Percentiles rank a stretch among this genome's conserved stretches.
These are phyloP conservation scores for Calophaca sinica DNA, from an alignment of 306 rosid species.

Conservation along the genomic window DNA sequence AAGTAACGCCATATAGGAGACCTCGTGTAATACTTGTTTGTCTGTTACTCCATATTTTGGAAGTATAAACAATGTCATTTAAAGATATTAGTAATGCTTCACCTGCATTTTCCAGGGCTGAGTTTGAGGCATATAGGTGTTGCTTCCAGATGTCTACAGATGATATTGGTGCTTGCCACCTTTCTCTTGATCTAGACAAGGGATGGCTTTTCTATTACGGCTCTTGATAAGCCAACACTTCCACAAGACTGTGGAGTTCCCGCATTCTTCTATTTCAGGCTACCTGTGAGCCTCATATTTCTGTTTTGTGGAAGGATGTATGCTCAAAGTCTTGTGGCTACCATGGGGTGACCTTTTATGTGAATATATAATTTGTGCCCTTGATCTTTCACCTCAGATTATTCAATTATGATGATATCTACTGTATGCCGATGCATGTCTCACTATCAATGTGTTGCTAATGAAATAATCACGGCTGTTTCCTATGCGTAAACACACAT, in stretches of 20 bases:
- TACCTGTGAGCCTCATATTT: constrained; percentile 61
- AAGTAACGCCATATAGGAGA: constrained; percentile 31
- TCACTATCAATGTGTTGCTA: constrained; percentile 38
- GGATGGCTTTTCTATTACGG: constrained; percentile 50
- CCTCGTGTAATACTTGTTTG: constrained; percentile 42
- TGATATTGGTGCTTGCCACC: constrained; percentile 53
- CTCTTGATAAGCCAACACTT: constrained; percentile 55
- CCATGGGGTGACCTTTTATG: constrained; percentile 53
- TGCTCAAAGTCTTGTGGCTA: constrained; percentile 57
- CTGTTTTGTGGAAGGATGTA: constrained; percentile 60
- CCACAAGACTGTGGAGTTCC: constrained; percentile 50
- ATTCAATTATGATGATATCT: constrained; percentile 26
- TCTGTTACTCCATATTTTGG: constrained; percentile 52
- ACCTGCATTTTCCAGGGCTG: constrained; percentile 81
- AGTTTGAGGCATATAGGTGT: constrained; percentile 67
- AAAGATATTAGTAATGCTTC: constrained; percentile 63
- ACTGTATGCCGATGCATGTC: constrained; percentile 43
- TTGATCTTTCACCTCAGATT: constrained; percentile 46
- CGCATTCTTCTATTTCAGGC: constrained; percentile 59
- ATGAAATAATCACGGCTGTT: constrained; percentile 33
- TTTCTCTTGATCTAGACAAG: constrained; percentile 55
- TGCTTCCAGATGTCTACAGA: constrained; percentile 66
- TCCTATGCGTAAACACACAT: neutral
- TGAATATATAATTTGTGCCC: constrained; percentile 51
- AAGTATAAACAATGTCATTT: constrained; percentile 52